These are phyloP conservation scores for Pelagomonas calceolata DNA, from an alignment of 108 stramenopile genomes.

Conservation along the genomic window DNA sequence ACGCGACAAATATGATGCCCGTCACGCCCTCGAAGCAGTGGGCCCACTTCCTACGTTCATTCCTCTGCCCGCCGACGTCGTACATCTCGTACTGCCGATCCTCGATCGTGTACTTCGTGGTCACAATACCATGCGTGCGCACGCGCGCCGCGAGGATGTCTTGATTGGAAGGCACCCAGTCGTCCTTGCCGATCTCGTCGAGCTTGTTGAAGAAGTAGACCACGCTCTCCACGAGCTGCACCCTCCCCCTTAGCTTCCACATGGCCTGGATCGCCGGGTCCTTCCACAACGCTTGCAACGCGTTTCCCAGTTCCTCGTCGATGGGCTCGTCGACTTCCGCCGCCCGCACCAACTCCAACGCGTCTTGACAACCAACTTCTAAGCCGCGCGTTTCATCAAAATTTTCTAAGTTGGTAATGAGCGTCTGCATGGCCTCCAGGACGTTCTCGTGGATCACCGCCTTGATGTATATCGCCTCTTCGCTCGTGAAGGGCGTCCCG, in stretches of 20 bases:
- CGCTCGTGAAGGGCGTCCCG: constrained; percentile 19
- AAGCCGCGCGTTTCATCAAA: neutral
- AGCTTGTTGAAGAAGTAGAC: constrained; percentile 63
- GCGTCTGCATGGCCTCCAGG: constrained; percentile 13
- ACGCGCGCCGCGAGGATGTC: constrained; percentile 41
- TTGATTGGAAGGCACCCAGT: constrained; percentile 47
- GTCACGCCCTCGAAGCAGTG: constrained; percentile 58
- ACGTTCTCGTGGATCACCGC: constrained; percentile 29
- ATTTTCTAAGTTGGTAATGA: constrained; percentile 3
- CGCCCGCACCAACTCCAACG: too few species aligned
- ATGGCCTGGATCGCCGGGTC: constrained; percentile 41
- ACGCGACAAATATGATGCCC: constrained; percentile 61
- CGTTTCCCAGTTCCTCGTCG: constrained; percentile 37
- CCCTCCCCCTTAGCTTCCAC: constrained; percentile 61
- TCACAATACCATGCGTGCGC: constrained; percentile 44
- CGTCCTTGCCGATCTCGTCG: constrained; percentile 34
- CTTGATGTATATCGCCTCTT: constrained; percentile 27
- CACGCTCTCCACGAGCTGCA: constrained; percentile 64
- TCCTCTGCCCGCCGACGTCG: constrained; percentile 54
- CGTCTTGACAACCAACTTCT: constrained; percentile 5
- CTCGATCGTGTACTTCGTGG: constrained; percentile 41
- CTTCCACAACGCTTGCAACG: constrained; percentile 12
- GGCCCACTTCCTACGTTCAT: constrained; percentile 53
- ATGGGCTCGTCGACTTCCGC: constrained; percentile 18
- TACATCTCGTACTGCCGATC: constrained; percentile 84